Base-by-base conservation (phyloP, 1,284 basidiomycete species). In the Anthracocystis panici-leucophaei region DNA sequence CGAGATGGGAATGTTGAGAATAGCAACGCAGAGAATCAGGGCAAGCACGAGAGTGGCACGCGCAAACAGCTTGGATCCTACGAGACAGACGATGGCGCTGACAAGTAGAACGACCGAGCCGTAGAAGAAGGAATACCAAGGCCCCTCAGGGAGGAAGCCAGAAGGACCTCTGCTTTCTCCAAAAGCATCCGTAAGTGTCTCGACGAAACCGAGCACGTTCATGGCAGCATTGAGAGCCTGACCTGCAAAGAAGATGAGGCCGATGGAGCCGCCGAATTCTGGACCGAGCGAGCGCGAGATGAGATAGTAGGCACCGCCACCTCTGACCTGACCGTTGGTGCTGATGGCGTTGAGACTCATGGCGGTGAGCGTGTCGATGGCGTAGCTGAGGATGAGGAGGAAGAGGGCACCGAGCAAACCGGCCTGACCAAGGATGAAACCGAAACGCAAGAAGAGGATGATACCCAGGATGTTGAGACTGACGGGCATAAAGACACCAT, bases 241-340 rank as follows among this genome's bases (percentile, higher is more conserved):
- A 4, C 83, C 83, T 18, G 79, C 68, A 57, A 83, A 84, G 62
- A 84, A 84, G 56, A 84, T 77, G 35, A 84, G 73, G 14, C 83
- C 83, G 45, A 84, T 84, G 44, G 81, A 81, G n/a, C 83, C 83
- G 44, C 83, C 83, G 48, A 84, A 84, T 44, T 84, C 83, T 21
- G 83, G 83, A 23, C 83, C 83, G 29, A 84, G 76, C 5, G 80
- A 80, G 44, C 83, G 80, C 20, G 83, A 84, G 46, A 84, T 84
- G 52, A 84, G 79, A 41, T 84, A 84, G 69, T 84, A 84, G 31
- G 82, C 82, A 29, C 83, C 83, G 11, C 83, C 83, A 31, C 82
- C 83, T 45, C 83, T 68, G 51, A 84, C 83, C 57, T 84, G 82
- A 11, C 83, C 83, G 46, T 84, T 84, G 27, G 83, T 84, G 54